Base-by-base conservation (phyloP, 306 rosid genomes). In the Castanea mollissima region DNA sequence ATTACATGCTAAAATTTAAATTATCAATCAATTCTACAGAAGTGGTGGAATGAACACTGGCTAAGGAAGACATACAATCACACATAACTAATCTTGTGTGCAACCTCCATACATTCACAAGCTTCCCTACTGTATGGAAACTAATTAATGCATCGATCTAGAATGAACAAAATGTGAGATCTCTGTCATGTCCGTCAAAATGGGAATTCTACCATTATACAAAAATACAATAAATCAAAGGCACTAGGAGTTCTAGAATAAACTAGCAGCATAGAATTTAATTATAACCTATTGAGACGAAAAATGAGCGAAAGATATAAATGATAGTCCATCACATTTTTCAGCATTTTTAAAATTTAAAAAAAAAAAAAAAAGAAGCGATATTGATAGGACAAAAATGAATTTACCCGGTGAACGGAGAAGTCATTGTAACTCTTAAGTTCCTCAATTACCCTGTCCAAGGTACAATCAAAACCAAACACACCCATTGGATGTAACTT, bases 391-490 rank as follows among this genome's bases (percentile, higher is more conserved):
- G 67, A 72, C 20, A 74, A 52, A 75, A 31, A 74, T 69, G 27
- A 23, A 15, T 85, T 93, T 93, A 92, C 99, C 97, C 89, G 90
- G 82, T 92, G 99, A 80, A 95, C 93, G 81, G 92, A 87, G 76
- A 88, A 95, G 91, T 95, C 99, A 34, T 87, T 95, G 75, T 89
- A 95, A 80, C 89, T 78, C 83, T 86, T 95, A 75, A 95, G 90
- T 78, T 95, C 99, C 71, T 83, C 93, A 65, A 87, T 87, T 71
- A 92, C 99, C 85, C 90, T 92, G 82, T 92, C 99, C 82, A 92
- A 68, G 32, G 93, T 84, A 90, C 98, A 95, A 83, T 95, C 99
- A 82, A 87, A 89, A 76, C 98, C 99, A 92, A 95, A 95, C 76
- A 91, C 99, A 73, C 99, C 98, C 49, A 91, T 10, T 2, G 96